A percentile compares a stretch with the other conserved stretches of the same genome.
Evolutionary conservation across 2,329 filamentous ascomycete genomes (phyloP).

Genomic region (Cercospora canescens): DNA sequence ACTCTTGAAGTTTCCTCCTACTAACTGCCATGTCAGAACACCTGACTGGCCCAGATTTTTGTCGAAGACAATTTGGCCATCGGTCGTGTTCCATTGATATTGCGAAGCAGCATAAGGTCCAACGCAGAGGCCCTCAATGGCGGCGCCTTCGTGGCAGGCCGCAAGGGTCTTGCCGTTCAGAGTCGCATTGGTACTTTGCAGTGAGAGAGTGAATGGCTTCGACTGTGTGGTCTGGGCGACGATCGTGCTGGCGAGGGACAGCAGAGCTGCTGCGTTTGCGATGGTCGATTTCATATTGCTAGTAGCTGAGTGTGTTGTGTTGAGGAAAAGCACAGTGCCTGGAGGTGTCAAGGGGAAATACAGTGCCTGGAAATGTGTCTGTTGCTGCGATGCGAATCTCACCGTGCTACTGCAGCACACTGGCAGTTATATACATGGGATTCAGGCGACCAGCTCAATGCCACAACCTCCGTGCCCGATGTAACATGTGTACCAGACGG

Average conservation of each 20-base stretch:
- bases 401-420: background rate
- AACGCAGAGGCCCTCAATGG: conserved; percentile 49
- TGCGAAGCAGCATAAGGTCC: conserved; percentile 6
- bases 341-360: background rate
- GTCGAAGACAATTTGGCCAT: conserved; percentile 16
- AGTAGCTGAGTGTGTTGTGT: background rate
- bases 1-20: conserved; percentile 34
- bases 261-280: conserved; percentile 15
- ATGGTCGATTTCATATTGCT: conserved; percentile 20
- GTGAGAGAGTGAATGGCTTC: conserved; percentile 45
- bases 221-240: conserved; percentile 39
- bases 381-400: background rate
- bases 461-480: background rate
- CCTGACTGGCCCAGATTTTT: conserved; percentile 38
- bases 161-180: conserved; percentile 42
- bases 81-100: conserved; percentile 28
- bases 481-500: conserved; percentile 1
- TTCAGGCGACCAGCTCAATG: conserved; percentile 5
- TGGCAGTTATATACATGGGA: background rate
- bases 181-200: conserved; percentile 40
- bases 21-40: conserved; percentile 30
- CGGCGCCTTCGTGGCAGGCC: conserved; percentile 51
- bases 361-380: background rate
- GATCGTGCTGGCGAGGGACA: conserved; percentile 27
- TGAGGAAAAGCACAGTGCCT: background rate